Conservation (phyloP, 2,329 filamentous ascomycete genomes). For the Mycosphaerella sp. region DNA sequence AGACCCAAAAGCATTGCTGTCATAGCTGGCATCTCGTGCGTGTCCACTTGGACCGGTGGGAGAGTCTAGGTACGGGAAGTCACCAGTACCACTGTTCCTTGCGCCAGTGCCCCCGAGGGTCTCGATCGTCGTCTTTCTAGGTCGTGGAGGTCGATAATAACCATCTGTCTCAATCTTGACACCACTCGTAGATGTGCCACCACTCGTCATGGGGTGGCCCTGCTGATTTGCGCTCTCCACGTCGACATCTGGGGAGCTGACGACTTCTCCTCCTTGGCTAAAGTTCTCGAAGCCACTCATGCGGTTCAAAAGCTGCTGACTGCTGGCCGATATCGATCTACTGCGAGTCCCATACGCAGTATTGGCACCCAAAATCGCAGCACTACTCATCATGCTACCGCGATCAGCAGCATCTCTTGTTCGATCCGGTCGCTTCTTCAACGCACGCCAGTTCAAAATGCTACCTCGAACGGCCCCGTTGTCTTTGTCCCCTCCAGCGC, state of each 20-base stretch:
- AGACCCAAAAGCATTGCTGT: constrained; percentile 39
- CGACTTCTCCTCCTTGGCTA: constrained; percentile 53
- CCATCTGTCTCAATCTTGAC: constrained; percentile 50
- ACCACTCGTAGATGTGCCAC: constrained; percentile 4
- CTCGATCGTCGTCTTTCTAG: constrained; percentile 59
- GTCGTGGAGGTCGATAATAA: constrained; percentile 80
- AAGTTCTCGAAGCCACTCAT: constrained; percentile 49
- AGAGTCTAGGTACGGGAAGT: constrained; percentile 41
- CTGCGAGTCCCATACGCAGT: constrained; percentile 42
- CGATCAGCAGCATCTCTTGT: constrained; percentile 52
- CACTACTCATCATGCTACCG: constrained; percentile 74
- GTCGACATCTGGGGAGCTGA: constrained; percentile 37
- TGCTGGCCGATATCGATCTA: constrained; percentile 56
- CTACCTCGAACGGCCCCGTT: constrained; percentile 59
- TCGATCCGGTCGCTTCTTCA: constrained; percentile 30
- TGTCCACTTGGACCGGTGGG: constrained; percentile 30
- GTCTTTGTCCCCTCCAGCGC: constrained; percentile 65
- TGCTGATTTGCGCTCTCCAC: constrained; percentile 13
- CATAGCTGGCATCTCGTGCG: constrained; percentile 24
- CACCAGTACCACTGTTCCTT: constrained; percentile 36
- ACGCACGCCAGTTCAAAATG: constrained; percentile 59
- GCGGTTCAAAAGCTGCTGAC: constrained; percentile 53
- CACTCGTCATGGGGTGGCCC: constrained; percentile 7
- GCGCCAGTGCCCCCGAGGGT: constrained; percentile 41
- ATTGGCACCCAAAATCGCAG: constrained; percentile 59